These are phyloP conservation scores for Hibiscus syriacus DNA, from an alignment of 345 rosid species.

Conservation along the genomic window DNA sequence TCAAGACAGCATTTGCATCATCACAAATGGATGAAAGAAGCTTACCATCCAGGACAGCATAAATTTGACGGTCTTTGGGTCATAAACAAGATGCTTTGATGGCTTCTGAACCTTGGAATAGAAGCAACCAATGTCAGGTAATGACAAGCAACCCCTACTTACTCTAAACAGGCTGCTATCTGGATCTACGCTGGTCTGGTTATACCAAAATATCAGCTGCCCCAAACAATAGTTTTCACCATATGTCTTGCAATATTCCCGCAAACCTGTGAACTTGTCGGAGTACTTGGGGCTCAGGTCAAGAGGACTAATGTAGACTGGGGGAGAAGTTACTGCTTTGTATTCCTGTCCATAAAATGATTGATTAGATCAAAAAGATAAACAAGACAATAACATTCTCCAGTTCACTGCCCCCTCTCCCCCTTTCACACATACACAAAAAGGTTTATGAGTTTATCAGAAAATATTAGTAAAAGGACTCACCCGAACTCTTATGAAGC, in stretches of 20 bases:
- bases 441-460: not conserved
- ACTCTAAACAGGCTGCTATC: slow-evolving; percentile 64
- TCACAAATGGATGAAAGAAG: not conserved
- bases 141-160: slow-evolving; percentile 80
- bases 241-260: slow-evolving; percentile 78
- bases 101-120: slow-evolving; percentile 83
- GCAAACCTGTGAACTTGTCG: slow-evolving; percentile 50
- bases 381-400: not conserved
- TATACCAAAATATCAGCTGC: slow-evolving; percentile 92
- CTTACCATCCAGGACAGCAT: slow-evolving; percentile 88
- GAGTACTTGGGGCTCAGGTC: slow-evolving; percentile 86
- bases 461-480: slow-evolving; percentile 21
- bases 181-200: slow-evolving; percentile 76
- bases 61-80: slow-evolving; percentile 58
- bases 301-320: slow-evolving; percentile 83
- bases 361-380: slow-evolving; percentile 13
- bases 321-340: slow-evolving; percentile 65
- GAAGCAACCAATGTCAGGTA: slow-evolving; percentile 83
- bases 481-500: slow-evolving; percentile 73
- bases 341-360: slow-evolving; percentile 51
- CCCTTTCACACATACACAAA: not conserved
- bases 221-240: slow-evolving; percentile 95
- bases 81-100: slow-evolving; percentile 74
- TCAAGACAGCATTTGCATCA: not conserved
- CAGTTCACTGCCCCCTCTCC: not conserved